A percentile compares a stretch with the other conserved stretches of the same genome.
Conservation (phyloP, 495 filamentous ascomycete genomes). For the Trichoderma orchidacearum region DNA sequence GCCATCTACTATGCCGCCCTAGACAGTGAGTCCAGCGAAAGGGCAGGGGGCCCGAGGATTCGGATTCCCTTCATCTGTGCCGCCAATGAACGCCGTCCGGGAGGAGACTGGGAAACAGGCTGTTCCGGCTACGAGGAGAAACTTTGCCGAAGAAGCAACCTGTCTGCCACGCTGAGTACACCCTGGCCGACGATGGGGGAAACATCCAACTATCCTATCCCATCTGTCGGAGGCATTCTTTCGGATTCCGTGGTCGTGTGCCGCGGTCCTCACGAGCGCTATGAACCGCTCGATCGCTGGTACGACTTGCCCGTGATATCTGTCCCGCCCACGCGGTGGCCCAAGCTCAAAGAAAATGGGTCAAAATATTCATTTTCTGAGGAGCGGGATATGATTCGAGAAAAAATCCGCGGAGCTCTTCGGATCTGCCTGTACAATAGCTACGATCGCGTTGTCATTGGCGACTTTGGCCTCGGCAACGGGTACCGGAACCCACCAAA, state of each 20-base stretch:
- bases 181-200: conserved; percentile 27
- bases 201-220: conserved; percentile 52
- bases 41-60: conserved; percentile 12
- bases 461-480: conserved; percentile 58
- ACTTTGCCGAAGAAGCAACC: conserved; percentile 56
- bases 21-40: conserved; percentile 31
- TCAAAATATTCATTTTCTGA: conserved; percentile 52
- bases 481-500: conserved; percentile 53
- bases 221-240: conserved; percentile 50
- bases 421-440: conserved; percentile 49
- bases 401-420: conserved; percentile 56
- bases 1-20: conserved; percentile 38
- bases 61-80: conserved; percentile 57
- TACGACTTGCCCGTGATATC: conserved; percentile 51
- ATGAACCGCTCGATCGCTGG: conserved; percentile 33
- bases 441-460: conserved; percentile 48
- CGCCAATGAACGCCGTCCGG: conserved; percentile 60
- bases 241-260: conserved; percentile 45
- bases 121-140: conserved; percentile 59
- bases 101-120: conserved; percentile 67
- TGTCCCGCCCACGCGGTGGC: conserved; percentile 53
- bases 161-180: conserved; percentile 47
- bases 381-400: conserved; percentile 54
- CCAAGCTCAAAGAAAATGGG: conserved; percentile 53
- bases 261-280: conserved; percentile 30